These are phyloP conservation scores for Protostelium mycophagum DNA, from an alignment of 78 protist species.

Conservation along the genomic window DNA sequence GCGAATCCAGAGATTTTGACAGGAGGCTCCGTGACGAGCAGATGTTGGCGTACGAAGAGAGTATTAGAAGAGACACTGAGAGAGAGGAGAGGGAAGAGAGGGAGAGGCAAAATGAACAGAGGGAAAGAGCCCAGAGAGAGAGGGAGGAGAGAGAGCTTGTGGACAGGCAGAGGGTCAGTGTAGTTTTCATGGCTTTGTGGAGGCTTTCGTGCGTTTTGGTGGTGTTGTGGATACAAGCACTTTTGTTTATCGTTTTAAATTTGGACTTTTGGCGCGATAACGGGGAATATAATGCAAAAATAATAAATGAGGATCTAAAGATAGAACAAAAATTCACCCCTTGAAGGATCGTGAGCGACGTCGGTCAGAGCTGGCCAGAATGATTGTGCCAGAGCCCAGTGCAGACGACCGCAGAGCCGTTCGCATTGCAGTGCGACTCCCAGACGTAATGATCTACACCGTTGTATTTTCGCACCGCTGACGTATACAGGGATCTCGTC, in stretches of 20 bases:
- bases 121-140: background rate
- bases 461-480: no score
- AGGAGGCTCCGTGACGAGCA: background rate
- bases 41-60: background rate
- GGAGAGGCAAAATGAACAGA: background rate
- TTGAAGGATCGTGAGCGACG: background rate
- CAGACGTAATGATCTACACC: no score
- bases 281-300: no score
- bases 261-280: no score
- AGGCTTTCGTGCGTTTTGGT: no score
- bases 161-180: background rate
- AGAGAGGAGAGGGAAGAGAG: background rate
- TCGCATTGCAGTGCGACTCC: background rate
- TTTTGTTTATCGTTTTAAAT: no score
- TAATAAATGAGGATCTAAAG: no score
- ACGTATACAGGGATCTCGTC: background rate
- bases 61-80: background rate
- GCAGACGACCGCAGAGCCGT: background rate
- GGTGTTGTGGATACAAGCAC: no score
- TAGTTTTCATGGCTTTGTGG: no score
- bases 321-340: no score
- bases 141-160: background rate
- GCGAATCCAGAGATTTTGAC: background rate
- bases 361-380: background rate
- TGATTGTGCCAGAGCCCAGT: background rate